Evolutionary conservation across 176 grass and related monocot species (phyloP), one percentile per base, ranked within the genome.

Genomic region (Avena sativa): DNA sequence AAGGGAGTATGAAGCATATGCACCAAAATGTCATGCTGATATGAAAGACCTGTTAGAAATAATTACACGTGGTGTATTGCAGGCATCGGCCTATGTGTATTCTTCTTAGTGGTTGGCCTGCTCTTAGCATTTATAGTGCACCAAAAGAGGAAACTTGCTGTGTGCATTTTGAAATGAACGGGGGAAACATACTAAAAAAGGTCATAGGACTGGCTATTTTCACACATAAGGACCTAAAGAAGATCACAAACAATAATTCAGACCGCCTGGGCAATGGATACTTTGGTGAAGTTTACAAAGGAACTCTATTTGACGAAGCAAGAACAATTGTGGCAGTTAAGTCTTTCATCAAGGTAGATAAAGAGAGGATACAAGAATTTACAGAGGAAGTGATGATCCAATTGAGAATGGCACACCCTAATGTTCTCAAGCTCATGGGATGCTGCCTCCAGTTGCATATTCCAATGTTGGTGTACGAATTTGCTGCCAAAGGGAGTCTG

Each of bases 401-500:
- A 40, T 9, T 49, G 43, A 13, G 13, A 49, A 81, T 81, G 60
- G 50, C 12, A 1, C 79, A 81, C 8, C 48, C 26, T 0, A 81
- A 81, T 9, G 50, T 81, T 49, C 57, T 81, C 60, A 81, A 65
- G 23, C 43, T 81, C 4, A 49, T 81, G 12, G 79, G 79, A 19
- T 81, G 79, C 9, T 81, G 79, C 44, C 44, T 81, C 14, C 14
- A 81, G 5, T 20, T 65, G 60, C 43, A 81, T 30, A 40, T 81
- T 49, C 79, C 79, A 28, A 81, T 81, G 60, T 26, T 81, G 8
- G 79, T 81, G 40, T 81, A 81, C 16, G 79, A 81, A 9, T 81
- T 81, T 65, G 79, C 79, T 12, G 59, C 60, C 6, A 65, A 81
- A 12, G 79, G 79, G 9, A 81, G 61, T 16, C 60, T 81, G 0